These are phyloP conservation scores for Hyphopichia buzzinii DNA, from an alignment of 1,139 yeast genomes.

Conservation along the genomic window DNA sequence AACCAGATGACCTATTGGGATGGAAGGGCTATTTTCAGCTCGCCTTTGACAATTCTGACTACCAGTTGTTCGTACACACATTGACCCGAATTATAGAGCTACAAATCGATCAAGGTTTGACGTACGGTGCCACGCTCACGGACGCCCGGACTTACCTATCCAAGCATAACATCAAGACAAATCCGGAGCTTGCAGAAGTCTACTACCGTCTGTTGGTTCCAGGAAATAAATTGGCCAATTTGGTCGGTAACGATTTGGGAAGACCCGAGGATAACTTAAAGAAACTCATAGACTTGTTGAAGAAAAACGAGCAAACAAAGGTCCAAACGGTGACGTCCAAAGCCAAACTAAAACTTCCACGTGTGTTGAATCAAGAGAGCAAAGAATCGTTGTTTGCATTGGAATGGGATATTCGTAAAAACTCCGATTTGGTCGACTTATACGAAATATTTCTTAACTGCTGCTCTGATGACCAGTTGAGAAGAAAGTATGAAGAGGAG, in stretches of 20 bases:
- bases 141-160: slow-evolving; percentile 47
- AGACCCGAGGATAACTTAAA: slow-evolving; percentile 48
- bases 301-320: slow-evolving; percentile 38
- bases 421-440: slow-evolving; percentile 51
- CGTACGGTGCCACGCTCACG: slow-evolving; percentile 46
- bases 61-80: slow-evolving; percentile 46
- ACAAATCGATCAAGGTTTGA: slow-evolving; percentile 29
- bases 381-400: slow-evolving; percentile 34
- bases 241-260: slow-evolving; percentile 51
- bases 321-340: slow-evolving; percentile 27
- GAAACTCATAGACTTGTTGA: slow-evolving; percentile 47
- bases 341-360: slow-evolving; percentile 41
- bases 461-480: slow-evolving; percentile 58
- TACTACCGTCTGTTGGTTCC: slow-evolving; percentile 62
- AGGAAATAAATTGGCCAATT: slow-evolving; percentile 56
- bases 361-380: slow-evolving; percentile 30
- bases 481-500: slow-evolving; percentile 61
- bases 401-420: slow-evolving; percentile 49
- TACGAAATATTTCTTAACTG: slow-evolving; percentile 59
- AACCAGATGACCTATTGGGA: slow-evolving; percentile 58
- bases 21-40: slow-evolving; percentile 77
- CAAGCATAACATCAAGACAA: slow-evolving; percentile 27
- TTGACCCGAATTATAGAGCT: slow-evolving; percentile 24
- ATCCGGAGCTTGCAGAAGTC: slow-evolving; percentile 35
- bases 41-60: slow-evolving; percentile 36